A percentile compares a stretch with the other conserved stretches of the same genome.
Evolutionary conservation across 805 yeast species (phyloP).

Genomic region (Hanseniaspora jakobsenii): DNA sequence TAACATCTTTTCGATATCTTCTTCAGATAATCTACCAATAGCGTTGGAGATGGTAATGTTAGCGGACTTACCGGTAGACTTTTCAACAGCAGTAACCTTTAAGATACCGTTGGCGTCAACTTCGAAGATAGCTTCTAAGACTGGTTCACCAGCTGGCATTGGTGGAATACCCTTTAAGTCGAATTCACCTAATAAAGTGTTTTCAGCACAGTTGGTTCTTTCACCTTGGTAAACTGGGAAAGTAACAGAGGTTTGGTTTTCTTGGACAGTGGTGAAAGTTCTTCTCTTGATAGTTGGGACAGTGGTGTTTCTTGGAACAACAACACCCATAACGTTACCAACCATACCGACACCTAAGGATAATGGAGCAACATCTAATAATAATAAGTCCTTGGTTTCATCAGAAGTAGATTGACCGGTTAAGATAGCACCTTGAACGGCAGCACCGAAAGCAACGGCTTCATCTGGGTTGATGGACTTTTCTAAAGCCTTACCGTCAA

Average conservation of each 20-base stretch:
- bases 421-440: constrained; percentile 97
- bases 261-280: constrained; percentile 97
- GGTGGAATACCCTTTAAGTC: constrained; percentile 98
- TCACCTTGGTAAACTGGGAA: constrained; percentile 99
- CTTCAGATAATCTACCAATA: constrained; percentile 93
- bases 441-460: constrained; percentile 99
- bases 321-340: constrained; percentile 98
- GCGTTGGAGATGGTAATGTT: constrained; percentile 98
- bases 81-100: constrained; percentile 97
- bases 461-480: constrained; percentile 97
- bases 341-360: constrained; percentile 99
- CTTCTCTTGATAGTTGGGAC: constrained; percentile 98
- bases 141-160: constrained; percentile 98
- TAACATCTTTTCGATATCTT: constrained; percentile 97
- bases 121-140: constrained; percentile 96
- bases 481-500: constrained; percentile 92
- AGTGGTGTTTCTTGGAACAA: constrained; percentile 98
- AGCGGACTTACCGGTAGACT: constrained; percentile 96
- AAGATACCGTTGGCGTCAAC: constrained; percentile 99
- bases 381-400: constrained; percentile 88
- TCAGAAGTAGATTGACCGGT: constrained; percentile 84
- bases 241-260: constrained; percentile 96
- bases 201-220: constrained; percentile 96
- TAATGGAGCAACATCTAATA: constrained; percentile 95
- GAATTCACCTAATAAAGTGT: constrained; percentile 96